Percentiles rank a stretch among this genome's conserved stretches.
phyloP scores from a whole-genome alignment of 2,329 filamentous ascomycete genomes.

The Corinectria fuckeliana region DNA sequence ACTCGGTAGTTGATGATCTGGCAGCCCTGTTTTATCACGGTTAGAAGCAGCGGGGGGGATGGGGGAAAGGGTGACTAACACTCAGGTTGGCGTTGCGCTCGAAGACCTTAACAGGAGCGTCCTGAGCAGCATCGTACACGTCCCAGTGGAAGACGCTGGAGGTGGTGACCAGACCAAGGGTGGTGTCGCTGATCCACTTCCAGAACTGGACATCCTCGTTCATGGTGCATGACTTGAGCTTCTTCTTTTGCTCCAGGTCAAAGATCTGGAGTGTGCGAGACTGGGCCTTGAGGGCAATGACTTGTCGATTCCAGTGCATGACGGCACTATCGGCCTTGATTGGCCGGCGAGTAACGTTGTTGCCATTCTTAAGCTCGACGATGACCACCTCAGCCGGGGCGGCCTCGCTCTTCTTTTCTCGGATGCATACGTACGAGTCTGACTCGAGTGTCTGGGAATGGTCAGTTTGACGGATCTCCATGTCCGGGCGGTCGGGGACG shows the following conservation, averaged over 20 bases:
- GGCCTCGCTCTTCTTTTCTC: constrained; percentile 87
- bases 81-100: constrained; percentile 90
- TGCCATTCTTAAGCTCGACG: constrained; percentile 95
- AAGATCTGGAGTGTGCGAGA: constrained; percentile 96
- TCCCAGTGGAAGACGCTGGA: constrained; percentile 97
- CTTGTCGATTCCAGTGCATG: constrained; percentile 97
- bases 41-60: constrained; percentile 22
- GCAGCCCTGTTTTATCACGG: constrained; percentile 68
- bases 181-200: constrained; percentile 96
- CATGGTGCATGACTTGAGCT: constrained; percentile 96
- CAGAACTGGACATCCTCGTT: constrained; percentile 98
- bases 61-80: constrained; percentile 58
- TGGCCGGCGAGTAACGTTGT: constrained; percentile 90
- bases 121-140: constrained; percentile 83
- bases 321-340: constrained; percentile 99
- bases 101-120: constrained; percentile 86
- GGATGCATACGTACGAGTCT: constrained; percentile 93
- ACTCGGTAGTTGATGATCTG: constrained; percentile 99
- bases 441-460: constrained; percentile 87
- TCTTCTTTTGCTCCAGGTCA: constrained; percentile 89
- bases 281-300: constrained; percentile 96
- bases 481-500: constrained; percentile 4
- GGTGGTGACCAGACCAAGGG: constrained; percentile 89
- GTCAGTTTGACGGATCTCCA: constrained; percentile 27
- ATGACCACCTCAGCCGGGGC: constrained; percentile 94